Evolutionary conservation across 495 filamentous ascomycete genomes (phyloP).

Genomic region (Aspergillus biplanus): DNA sequence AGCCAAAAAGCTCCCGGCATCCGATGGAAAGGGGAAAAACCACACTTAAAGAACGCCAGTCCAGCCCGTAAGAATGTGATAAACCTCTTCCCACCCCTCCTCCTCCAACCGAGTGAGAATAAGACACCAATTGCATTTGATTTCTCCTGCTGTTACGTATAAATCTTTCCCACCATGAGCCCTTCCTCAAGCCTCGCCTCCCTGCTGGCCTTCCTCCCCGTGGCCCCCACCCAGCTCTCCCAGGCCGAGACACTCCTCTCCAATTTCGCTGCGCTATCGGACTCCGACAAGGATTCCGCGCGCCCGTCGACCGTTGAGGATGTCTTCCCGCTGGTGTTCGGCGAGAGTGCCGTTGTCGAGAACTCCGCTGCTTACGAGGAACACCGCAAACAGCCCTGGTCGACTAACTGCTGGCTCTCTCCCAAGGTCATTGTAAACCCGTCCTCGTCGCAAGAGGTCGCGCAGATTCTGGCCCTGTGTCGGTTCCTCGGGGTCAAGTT

Average conservation of each 20-base stretch:
- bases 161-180: background rate
- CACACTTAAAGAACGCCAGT: no score
- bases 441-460: background rate
- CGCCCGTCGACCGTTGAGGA: background rate
- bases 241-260: constrained; percentile 9
- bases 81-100: no score
- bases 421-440: constrained; percentile 19
- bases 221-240: background rate
- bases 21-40: no score
- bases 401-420: constrained; percentile 17
- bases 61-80: no score
- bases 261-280: constrained; percentile 3
- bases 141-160: background rate
- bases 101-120: no score
- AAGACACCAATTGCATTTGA: background rate
- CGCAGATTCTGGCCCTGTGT: constrained; percentile 9
- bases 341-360: constrained; percentile 14
- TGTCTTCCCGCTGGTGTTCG: constrained; percentile 16
- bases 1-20: no score
- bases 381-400: constrained; percentile 13
- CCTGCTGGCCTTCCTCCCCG: constrained; percentile 1
- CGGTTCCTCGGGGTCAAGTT: constrained; percentile 10
- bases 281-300: background rate
- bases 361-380: constrained; percentile 9
- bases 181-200: constrained; percentile 2